Conservation (phyloP, 768 basidiomycete genomes). For the Lactarius hengduanensis region DNA sequence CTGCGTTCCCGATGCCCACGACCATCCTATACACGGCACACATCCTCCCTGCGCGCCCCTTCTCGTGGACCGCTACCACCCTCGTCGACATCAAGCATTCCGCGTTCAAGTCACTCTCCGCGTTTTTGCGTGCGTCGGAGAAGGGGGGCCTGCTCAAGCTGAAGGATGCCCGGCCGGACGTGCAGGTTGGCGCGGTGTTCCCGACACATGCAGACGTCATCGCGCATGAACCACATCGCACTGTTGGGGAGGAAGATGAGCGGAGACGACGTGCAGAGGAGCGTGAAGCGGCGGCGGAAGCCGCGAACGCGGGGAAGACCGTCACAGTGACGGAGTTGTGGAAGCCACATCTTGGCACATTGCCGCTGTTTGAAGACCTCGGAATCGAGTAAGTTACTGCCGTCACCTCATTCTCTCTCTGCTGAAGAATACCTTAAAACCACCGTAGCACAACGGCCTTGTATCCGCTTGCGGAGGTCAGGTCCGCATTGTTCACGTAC, state of each 20-base stretch:
- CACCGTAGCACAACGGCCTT: slow-evolving; percentile 47
- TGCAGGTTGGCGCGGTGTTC: slow-evolving; percentile 46
- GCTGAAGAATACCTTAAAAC: slow-evolving; percentile 9
- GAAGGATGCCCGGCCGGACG: slow-evolving; percentile 53
- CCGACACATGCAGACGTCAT: slow-evolving; percentile 54
- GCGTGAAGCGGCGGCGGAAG: slow-evolving; percentile 55
- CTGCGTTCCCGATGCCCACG: slow-evolving; percentile 71
- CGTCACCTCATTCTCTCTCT: slow-evolving; percentile 1
- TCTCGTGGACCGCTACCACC: slow-evolving; percentile 45
- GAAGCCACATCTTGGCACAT: slow-evolving; percentile 64
- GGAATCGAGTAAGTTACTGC: slow-evolving; percentile 53
- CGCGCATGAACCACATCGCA: slow-evolving; percentile 52
- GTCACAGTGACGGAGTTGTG: slow-evolving; percentile 66
- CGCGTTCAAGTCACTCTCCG: slow-evolving; percentile 72
- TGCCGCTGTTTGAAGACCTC: slow-evolving; percentile 60
- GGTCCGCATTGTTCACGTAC: slow-evolving; percentile 58
- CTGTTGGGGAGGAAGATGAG: slow-evolving; percentile 63
- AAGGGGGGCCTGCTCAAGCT: slow-evolving; percentile 71
- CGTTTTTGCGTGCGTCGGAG: slow-evolving; percentile 75
- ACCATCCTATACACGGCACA: slow-evolving; percentile 74
- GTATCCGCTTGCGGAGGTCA: slow-evolving; percentile 59
- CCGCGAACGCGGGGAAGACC: slow-evolving; percentile 44
- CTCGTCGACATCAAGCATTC: slow-evolving; percentile 75
- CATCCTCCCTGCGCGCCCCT: slow-evolving; percentile 78
- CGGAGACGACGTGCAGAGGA: slow-evolving; percentile 60